A percentile compares a stretch with the other conserved stretches of the same genome.
Conservation (phyloP, 108 stramenopile species). For the Pseudonitzschia pungens region DNA sequence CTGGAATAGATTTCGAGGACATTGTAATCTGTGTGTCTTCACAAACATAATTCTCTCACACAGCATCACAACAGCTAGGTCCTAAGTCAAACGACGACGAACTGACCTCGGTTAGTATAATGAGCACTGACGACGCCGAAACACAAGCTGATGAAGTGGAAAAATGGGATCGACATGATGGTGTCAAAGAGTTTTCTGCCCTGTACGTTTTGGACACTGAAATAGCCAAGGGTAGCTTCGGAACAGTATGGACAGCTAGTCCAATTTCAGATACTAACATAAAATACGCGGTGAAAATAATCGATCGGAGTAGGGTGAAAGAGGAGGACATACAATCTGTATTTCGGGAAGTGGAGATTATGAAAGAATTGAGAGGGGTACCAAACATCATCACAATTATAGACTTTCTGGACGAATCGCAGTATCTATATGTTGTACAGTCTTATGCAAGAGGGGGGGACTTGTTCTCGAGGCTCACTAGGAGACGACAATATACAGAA, state of each 20-base stretch:
- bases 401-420: slow-evolving; percentile 75
- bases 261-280: slow-evolving; percentile 21
- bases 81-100: too few relatives aligned
- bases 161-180: not conserved
- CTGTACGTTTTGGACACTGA: slow-evolving; percentile 49
- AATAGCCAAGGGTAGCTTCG: slow-evolving; percentile 95
- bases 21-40: too few relatives aligned
- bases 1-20: too few relatives aligned
- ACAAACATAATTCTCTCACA: too few relatives aligned
- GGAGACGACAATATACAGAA: slow-evolving; percentile 75
- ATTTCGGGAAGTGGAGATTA: slow-evolving; percentile 60
- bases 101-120: too few relatives aligned
- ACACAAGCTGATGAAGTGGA: not conserved
- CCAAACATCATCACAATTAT: slow-evolving; percentile 68
- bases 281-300: slow-evolving; percentile 44
- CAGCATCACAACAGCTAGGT: too few relatives aligned
- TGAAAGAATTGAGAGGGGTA: slow-evolving; percentile 39
- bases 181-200: not conserved
- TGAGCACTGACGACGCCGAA: not conserved
- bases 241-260: slow-evolving; percentile 67
- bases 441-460: slow-evolving; percentile 88
- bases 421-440: slow-evolving; percentile 76
- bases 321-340: slow-evolving; percentile 57
- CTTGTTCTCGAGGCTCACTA: slow-evolving; percentile 87
- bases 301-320: slow-evolving; percentile 36